Evolutionary conservation across 2,329 filamentous ascomycete species (phyloP), one percentile per base, ranked within the genome.

Genomic region (Cladosporium sp.): DNA sequence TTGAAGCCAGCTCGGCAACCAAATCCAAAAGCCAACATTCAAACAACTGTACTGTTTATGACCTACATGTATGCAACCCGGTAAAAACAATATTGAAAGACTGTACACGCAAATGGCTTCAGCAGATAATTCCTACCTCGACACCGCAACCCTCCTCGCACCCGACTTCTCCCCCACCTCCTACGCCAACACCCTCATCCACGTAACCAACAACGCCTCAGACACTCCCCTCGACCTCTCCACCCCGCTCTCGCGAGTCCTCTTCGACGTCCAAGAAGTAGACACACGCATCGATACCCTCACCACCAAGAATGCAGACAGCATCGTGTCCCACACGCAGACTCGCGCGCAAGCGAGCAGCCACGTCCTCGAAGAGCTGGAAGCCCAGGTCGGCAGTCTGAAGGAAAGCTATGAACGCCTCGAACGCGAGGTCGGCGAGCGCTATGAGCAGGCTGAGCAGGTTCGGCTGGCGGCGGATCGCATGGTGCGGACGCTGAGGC

Each of bases 231-330:
- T 98, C 72, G 95, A 99, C 78, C 90, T 99, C 65, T 94, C 93
- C 6, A 98, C 95, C 18, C 94, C 95, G 2, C 85, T 99, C 57
- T 97, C 93, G 5, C 88, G 92, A 63, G 93, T 97, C 5, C 88
- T 98, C 7, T 99, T 99, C 79, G 95, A 99, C 79, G 89, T 95
- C 3, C 95, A 98, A 76, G 95, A 98, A 79, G 90, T 99, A 70
- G 94, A 98, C 79, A 96, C 93, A 0, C 93, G 96, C 76, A 97
- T 99, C 69, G 92, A 99, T 77, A 86, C 87, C 3, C 85, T 98
- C 48, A 96, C 94, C 6, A 95, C 93, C 2, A 89, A 91, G 68
- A 91, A 89, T 30, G 93, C 95, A 2, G 81, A 94, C 0, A 91
- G 93, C 0, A 84, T 99, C 30, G 85, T 99, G 23, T 82, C 88